Percentiles rank a stretch among this genome's conserved stretches.
phyloP scores from a whole-genome alignment of 2,329 filamentous ascomycete genomes.

The Chrysoporthe puriensis region DNA sequence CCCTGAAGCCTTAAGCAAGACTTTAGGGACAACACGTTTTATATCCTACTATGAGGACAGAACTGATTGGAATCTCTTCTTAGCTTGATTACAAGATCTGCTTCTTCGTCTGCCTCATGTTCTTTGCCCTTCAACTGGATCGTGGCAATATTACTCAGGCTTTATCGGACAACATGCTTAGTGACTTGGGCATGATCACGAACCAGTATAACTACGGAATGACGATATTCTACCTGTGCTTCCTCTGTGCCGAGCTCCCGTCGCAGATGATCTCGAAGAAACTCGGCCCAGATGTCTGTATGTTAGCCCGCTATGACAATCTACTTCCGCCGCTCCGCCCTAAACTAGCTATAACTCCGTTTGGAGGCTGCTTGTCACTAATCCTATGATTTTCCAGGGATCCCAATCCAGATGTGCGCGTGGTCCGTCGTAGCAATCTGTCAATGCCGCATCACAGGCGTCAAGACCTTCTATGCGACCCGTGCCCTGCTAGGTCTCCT shows the following conservation, averaged over 20 bases:
- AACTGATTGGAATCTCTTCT: background rate
- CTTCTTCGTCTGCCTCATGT: slow-evolving; percentile 40
- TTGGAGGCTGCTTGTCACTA: background rate
- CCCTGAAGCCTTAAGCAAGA: background rate
- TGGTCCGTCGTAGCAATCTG: slow-evolving; percentile 42
- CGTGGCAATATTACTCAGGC: slow-evolving; percentile 43
- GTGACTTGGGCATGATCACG: slow-evolving; percentile 38
- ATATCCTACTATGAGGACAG: no score
- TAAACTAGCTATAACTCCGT: background rate
- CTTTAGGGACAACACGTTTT: background rate
- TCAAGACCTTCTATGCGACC: slow-evolving; percentile 45
- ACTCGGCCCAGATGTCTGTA: slow-evolving; percentile 44
- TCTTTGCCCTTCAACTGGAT: slow-evolving; percentile 42
- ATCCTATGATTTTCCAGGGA: slow-evolving; percentile 39
- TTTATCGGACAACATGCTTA: slow-evolving; percentile 40
- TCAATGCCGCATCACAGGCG: slow-evolving; percentile 49
- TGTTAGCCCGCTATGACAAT: slow-evolving; percentile 32
- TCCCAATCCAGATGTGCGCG: slow-evolving; percentile 48
- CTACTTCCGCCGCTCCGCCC: background rate
- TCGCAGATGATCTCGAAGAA: slow-evolving; percentile 57
- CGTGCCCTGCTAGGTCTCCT: slow-evolving; percentile 47
- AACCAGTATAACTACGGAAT: slow-evolving; percentile 52
- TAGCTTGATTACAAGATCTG: slow-evolving; percentile 40
- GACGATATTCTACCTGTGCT: slow-evolving; percentile 53
- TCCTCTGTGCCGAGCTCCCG: slow-evolving; percentile 57